Evolutionary conservation across 257 asterid species (phyloP).

Genomic region (Plantago elongata): DNA sequence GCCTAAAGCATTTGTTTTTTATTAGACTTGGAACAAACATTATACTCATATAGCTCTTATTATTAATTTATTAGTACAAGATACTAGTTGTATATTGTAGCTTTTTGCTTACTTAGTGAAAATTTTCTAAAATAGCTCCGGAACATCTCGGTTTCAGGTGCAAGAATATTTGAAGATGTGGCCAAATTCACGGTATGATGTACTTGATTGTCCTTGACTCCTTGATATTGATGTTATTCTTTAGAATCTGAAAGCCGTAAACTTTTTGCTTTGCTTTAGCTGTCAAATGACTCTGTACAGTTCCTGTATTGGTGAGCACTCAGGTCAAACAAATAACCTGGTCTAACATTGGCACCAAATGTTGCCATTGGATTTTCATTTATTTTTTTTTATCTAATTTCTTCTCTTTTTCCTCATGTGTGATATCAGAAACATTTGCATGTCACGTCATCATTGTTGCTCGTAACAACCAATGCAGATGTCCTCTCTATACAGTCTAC

Average conservation of each 20-base stretch:
- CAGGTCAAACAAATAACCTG: no score
- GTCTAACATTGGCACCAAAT: no score
- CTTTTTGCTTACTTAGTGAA: constrained; percentile 5
- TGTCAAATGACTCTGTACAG: no score
- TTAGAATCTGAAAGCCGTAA: background rate
- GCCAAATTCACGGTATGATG: constrained; percentile 61
- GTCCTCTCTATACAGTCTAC: background rate
- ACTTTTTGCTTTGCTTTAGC: no score
- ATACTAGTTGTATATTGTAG: background rate
- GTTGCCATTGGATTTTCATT: no score
- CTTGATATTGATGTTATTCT: background rate
- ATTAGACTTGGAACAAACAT: background rate
- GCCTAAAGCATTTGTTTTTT: background rate
- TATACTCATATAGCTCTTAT: background rate
- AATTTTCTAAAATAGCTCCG: constrained; percentile 11
- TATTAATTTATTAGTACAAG: background rate
- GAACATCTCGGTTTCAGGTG: constrained; percentile 58
- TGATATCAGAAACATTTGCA: no score
- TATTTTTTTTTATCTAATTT: no score
- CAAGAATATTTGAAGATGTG: constrained; percentile 88
- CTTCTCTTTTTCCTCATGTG: no score
- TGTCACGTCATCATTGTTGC: background rate
- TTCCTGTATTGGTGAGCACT: no score
- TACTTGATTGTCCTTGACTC: constrained; percentile 1
- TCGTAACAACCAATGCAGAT: background rate